Conservation (phyloP, 495 filamentous ascomycete species). For the Hyaloscypha variabilis region DNA sequence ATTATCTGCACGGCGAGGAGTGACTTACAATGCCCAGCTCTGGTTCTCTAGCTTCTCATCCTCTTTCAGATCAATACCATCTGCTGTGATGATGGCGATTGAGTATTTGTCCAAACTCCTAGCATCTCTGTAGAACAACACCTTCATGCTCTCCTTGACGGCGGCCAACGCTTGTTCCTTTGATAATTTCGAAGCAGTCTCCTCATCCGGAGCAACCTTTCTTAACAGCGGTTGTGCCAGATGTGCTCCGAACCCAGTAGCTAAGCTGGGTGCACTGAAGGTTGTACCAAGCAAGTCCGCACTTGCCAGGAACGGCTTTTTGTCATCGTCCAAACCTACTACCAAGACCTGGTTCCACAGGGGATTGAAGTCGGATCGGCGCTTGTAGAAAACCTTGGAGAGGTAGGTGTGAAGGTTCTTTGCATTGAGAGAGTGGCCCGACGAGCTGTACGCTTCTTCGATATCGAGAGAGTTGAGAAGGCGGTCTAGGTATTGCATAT, state of each 20-base stretch:
- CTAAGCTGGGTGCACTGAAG: constrained; percentile 82
- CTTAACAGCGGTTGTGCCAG: constrained; percentile 91
- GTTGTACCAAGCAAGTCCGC: constrained; percentile 94
- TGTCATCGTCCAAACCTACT: constrained; percentile 78
- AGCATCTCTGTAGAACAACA: constrained; percentile 96
- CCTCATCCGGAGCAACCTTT: constrained; percentile 79
- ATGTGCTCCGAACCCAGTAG: constrained; percentile 92
- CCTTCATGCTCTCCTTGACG: constrained; percentile 94
- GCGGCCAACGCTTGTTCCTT: constrained; percentile 79
- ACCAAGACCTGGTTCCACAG: constrained; percentile 96
- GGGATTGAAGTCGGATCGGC: constrained; percentile 93
- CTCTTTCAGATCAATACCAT: constrained; percentile 81
- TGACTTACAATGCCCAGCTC: constrained; percentile 84
- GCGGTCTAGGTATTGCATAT: constrained; percentile 98
- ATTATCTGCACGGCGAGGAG: not conserved
- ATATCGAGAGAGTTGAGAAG: constrained; percentile 83
- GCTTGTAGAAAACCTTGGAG: constrained; percentile 89
- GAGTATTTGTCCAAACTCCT: constrained; percentile 89
- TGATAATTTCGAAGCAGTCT: constrained; percentile 64
- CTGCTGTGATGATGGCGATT: constrained; percentile 84
- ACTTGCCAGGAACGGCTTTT: constrained; percentile 83
- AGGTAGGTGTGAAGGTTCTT: constrained; percentile 96
- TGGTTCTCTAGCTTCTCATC: constrained; percentile 73
- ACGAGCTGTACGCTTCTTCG: constrained; percentile 75
- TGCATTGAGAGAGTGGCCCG: constrained; percentile 66